Evolutionary conservation across 106 monocot species (phyloP), one percentile per base, ranked within the genome.

Genomic region (Vanilla planifolia): DNA sequence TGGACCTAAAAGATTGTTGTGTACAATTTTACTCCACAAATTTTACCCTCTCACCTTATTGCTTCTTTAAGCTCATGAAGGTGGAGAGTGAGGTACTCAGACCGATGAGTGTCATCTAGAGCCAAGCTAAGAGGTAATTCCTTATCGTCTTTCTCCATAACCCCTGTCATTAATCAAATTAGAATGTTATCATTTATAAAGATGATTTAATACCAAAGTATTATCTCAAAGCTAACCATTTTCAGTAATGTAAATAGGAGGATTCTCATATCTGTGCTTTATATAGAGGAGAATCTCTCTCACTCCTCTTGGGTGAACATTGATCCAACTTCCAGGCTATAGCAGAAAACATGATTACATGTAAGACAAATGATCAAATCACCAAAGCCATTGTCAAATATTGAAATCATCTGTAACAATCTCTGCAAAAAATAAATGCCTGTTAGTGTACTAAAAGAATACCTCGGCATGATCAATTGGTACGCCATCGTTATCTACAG

Each of bases 381-480:
- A 7, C 40, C 1, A 7, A 40, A 40, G 14, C 11, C 14, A 9
- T 1, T 1, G 14, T 40, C 40, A 40, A 40, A 40, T 1, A 9
- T 9, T 40, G 14, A 40, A 40, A 9, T 40, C 7, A 40, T 45
- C n/a, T 45, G 45, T 16, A 15, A 2, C 10, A 6, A 6, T 6
- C 10, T 37, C 10, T 37, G 10, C 10, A 6, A 6, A 37, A 37
- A 10, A 5, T 37, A 10, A 37, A 37, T 37, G 37, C 0, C 5
- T 37, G 7, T 37, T 37, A n/a, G n/a, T 37, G 5, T 6, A 37
- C 10, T 0, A 37, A 37, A 37, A 6, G 5, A 15, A 29, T 53
- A 32, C 53, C 53, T 53, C 53, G 15, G 53, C 30, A 32, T 28
- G 53, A 15, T 32, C 53, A 53, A 53, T 53, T 3, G 53, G 53